Percentiles rank a stretch among this genome's conserved stretches.
These are phyloP conservation scores for Clonostachys sp. DNA, from an alignment of 2,329 filamentous ascomycete species.

Conservation along the genomic window DNA sequence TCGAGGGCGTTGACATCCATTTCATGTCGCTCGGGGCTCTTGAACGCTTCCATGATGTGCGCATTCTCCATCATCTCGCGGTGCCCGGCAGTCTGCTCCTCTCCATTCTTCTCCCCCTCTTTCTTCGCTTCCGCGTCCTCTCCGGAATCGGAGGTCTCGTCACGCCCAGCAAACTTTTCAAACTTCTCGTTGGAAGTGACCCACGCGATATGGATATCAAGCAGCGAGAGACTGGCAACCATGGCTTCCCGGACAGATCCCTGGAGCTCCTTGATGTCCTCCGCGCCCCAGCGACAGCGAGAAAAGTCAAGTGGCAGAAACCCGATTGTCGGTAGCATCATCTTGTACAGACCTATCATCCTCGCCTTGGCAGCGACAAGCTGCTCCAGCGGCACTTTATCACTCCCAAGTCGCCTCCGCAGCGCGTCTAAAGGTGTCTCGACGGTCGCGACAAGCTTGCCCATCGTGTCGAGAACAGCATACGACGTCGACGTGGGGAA, in stretches of 20 bases:
- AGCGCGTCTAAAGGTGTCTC: conserved; percentile 23
- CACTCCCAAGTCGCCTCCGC: conserved; percentile 8
- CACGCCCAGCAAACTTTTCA: conserved; percentile 4
- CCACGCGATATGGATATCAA: conserved; percentile 36
- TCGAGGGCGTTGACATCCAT: conserved; percentile 22
- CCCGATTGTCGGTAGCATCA: conserved; percentile 27
- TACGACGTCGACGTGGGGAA: conserved; percentile 45
- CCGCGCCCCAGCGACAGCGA: conserved; percentile 34
- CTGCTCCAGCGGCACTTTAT: conserved; percentile 14
- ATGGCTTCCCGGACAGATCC: conserved; percentile 26
- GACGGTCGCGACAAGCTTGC: conserved; percentile 21
- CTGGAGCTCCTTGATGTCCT: conserved; percentile 31
- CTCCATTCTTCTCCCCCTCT: not conserved
- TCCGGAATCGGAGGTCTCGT: not conserved
- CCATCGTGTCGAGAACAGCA: conserved; percentile 26
- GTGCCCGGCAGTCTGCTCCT: conserved; percentile 5
- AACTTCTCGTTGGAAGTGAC: conserved; percentile 11
- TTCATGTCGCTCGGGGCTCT: conserved; percentile 24
- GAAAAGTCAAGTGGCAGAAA: conserved; percentile 44
- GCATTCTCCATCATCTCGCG: conserved; percentile 22
- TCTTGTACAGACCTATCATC: conserved; percentile 27
- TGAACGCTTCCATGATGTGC: conserved; percentile 27
- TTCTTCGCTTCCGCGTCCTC: not conserved
- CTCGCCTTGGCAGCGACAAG: conserved; percentile 16
- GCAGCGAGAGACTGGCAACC: conserved; percentile 22